Base-by-base conservation (phyloP, 768 basidiomycete species). In the Polyporus arcularius region DNA sequence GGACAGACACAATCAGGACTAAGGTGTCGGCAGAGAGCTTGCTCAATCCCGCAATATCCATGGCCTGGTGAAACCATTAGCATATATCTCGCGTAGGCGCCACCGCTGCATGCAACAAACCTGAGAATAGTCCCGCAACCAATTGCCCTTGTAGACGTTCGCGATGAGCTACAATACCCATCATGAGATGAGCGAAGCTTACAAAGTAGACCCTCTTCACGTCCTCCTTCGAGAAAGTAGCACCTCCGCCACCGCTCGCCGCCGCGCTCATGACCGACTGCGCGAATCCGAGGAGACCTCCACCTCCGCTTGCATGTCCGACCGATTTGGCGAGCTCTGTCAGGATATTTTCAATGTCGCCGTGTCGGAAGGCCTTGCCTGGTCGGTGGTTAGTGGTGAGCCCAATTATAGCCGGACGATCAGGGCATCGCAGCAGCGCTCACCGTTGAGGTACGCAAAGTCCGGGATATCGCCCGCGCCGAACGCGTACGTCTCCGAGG, bases 341-440 rank as follows among this genome's bases (percentile, higher is more conserved):
- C 30, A 90, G 80, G 62, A 87, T 79, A 67, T 84, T 83, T 74
- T 90, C 88, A 51, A 90, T 89, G 68, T 91, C 89, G 14, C 88
- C 87, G 77, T 90, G 88, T 53, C 88, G 78, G 73, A 86, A 91
- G 0, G 89, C 88, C 71, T 87, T 89, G 71, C 85, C 84, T 84
- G 65, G 52, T 28, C 43, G 31, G 31, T 26, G 4, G 40, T 18
- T 31, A 28, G 53, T 41, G 42, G 40, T 31, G 30, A 51, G 21
- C 12, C 38, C 47, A 58, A 41, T 56, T 38, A 52, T 61, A 47
- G 57, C 39, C 42, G 39, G 32, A 26, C 42, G 55, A 53, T 49
- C 45, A 47, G 47, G 26, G 46, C 21, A 48, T 48, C 35, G 6
- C 35, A 10, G 59, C 41, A 55, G 26, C 21, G 72, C 76, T 56